Percentiles rank a stretch among this genome's conserved stretches.
phyloP scores from a whole-genome alignment of 2,329 filamentous ascomycete genomes.

The Colletotrichum neosansevieriae region DNA sequence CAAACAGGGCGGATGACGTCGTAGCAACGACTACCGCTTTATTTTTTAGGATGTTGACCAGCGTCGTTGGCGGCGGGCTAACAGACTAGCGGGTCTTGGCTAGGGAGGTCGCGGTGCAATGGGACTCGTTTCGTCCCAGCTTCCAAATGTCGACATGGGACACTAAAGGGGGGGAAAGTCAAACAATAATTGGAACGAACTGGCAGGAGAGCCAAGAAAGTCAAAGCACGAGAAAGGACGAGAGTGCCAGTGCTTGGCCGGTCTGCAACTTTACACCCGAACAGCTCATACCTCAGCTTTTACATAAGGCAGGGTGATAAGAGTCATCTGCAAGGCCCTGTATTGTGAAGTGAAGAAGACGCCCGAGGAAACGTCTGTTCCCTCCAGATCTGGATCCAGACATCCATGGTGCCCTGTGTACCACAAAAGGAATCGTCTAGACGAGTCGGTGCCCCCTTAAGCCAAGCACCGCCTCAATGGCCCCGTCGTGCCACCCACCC shows the following conservation, averaged over 20 bases:
- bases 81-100: conserved; percentile 18
- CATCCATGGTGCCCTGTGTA: background rate
- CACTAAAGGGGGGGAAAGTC: background rate
- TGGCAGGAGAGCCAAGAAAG: background rate
- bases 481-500: conserved; percentile 20
- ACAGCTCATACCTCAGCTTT: too few relatives aligned
- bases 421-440: conserved; percentile 1
- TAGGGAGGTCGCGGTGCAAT: background rate
- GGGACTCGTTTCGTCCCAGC: conserved; percentile 9
- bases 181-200: conserved; percentile 13
- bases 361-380: background rate
- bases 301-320: background rate
- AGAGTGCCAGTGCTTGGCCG: background rate
- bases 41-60: background rate
- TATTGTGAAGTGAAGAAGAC: conserved; percentile 12
- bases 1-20: conserved; percentile 34
- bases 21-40: conserved; percentile 26
- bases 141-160: background rate
- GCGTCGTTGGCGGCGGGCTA: conserved; percentile 12
- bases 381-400: background rate
- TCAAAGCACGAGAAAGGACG: conserved; percentile 1
- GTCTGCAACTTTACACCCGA: too few relatives aligned
- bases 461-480: conserved; percentile 21
- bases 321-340: background rate
- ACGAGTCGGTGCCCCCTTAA: conserved; percentile 19